Base-by-base conservation (phyloP, 116 monocot genomes). In the Dioscorea cayenensis region DNA sequence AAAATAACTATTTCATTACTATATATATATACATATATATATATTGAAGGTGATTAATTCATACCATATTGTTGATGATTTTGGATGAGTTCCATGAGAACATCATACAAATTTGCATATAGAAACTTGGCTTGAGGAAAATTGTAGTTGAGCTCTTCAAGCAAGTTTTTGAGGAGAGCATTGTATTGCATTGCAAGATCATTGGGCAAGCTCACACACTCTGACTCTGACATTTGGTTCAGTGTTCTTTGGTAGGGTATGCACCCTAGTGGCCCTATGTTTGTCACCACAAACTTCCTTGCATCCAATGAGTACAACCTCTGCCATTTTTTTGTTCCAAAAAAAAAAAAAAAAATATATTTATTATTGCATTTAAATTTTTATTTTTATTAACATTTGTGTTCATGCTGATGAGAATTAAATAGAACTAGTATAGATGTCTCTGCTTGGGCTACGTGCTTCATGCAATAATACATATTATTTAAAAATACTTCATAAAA, bases 201-300 rank as follows among this genome's bases (percentile, higher is more conserved):
- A 72, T 95, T 86, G 0, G 95, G 91, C n/a, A 91, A 64, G 66
- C 78, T 86, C 0, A 83, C 91, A 51, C 95, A 95, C 67, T 95
- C 82, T 19, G 66, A 36, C 69, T 80, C 75, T 0, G 59, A 71
- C 8, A 89, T 2, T 28, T 63, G 49, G 62, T 89, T 95, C 4
- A 95, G 82, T 9, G 89, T 83, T 66, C 84, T 89, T 68, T 95
- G 95, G 49, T 95, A 95, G 0, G 95, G 95, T 10, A 95, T 95
- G 86, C 95, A 95, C 0, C 95, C 95, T 14, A 95, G 80, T 0
- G 95, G 95, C 5, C 95, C 95, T 2, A 95, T 89, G 29, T 91
- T 95, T 14, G 78, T 86, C 21, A 91, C 77, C 64, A 91, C 86
- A 59, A 95, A 86, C 61, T 95, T 95, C 60, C 91, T 67, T 11